Conservation (phyloP, 768 basidiomycete species). For the Exsudoporus frostii region DNA sequence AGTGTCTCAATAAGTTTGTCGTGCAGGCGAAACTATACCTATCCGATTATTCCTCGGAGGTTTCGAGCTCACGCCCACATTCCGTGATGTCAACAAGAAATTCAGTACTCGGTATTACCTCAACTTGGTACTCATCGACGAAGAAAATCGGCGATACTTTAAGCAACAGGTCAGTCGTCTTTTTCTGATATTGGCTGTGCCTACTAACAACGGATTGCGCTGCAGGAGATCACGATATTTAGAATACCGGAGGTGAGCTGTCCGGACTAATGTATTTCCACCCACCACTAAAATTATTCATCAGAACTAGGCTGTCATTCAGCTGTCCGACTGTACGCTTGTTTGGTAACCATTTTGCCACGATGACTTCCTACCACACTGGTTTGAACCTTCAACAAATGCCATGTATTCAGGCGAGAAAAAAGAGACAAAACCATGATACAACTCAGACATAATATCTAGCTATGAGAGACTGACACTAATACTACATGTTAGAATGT, state of each 20-base stretch:
- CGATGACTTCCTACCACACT: background rate
- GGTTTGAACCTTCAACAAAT: constrained; percentile 3
- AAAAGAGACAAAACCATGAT: background rate
- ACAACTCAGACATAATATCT: background rate
- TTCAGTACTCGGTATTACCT: constrained; percentile 97
- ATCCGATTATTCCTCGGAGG: constrained; percentile 97
- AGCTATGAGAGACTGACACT: constrained; percentile 6
- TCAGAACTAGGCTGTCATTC: constrained; percentile 34
- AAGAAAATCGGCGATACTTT: constrained; percentile 97
- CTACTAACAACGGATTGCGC: background rate
- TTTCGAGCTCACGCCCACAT: constrained; percentile 97
- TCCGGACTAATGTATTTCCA: background rate
- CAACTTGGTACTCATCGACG: constrained; percentile 95
- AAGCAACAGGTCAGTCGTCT: constrained; percentile 75
- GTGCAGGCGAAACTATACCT: constrained; percentile 91
- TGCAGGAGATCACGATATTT: constrained; percentile 82
- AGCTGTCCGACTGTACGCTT: constrained; percentile 1
- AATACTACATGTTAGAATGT: constrained; percentile 11
- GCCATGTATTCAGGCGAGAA: background rate
- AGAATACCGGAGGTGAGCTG: constrained; percentile 78
- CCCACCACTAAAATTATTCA: background rate
- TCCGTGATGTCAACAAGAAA: constrained; percentile 99
- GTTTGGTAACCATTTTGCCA: constrained; percentile 4
- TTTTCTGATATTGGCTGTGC: background rate
- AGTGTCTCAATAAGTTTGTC: background rate